Conservation (phyloP, 1,284 basidiomycete genomes). For the Pascua sp. region DNA sequence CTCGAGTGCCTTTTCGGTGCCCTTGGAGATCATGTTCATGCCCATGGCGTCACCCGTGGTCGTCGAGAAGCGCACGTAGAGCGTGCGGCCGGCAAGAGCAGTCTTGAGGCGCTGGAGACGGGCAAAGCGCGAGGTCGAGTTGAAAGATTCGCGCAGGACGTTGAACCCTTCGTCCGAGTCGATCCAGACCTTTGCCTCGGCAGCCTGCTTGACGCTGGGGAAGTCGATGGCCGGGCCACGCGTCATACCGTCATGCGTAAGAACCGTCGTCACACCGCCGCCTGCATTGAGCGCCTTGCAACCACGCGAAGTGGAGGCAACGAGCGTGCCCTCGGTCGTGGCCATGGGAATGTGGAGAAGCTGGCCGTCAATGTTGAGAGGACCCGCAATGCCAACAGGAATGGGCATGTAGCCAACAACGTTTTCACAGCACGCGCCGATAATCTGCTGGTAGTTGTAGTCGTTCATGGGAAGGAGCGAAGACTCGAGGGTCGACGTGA, state of each 20-base stretch:
- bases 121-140: conserved; percentile 89
- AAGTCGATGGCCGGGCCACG: conserved; percentile 97
- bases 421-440: conserved; percentile 99
- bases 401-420: conserved; percentile 96
- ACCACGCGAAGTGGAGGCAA: conserved; percentile 94
- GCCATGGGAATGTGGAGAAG: conserved; percentile 95
- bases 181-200: conserved; percentile 82
- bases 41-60: conserved; percentile 98
- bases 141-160: conserved; percentile 80
- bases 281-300: conserved; percentile 97
- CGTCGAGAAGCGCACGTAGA: conserved; percentile 94
- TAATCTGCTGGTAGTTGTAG: conserved; percentile 92
- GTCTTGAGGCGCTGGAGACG: conserved; percentile 76
- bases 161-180: conserved; percentile 76
- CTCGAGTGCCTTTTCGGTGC: conserved; percentile 89
- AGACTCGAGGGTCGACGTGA: conserved; percentile 77
- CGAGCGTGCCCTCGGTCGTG: conserved; percentile 96
- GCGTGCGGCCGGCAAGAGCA: conserved; percentile 81
- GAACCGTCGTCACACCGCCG: conserved; percentile 90
- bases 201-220: conserved; percentile 74
- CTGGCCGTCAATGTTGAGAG: conserved; percentile 84
- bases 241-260: conserved; percentile 95
- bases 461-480: conserved; percentile 77
- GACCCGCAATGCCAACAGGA: conserved; percentile 94
- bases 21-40: conserved; percentile 99